Percentiles rank a stretch among this genome's conserved stretches.
phyloP scores from a whole-genome alignment of 2,329 filamentous ascomycete genomes.

The Xylariaceae sp. region DNA sequence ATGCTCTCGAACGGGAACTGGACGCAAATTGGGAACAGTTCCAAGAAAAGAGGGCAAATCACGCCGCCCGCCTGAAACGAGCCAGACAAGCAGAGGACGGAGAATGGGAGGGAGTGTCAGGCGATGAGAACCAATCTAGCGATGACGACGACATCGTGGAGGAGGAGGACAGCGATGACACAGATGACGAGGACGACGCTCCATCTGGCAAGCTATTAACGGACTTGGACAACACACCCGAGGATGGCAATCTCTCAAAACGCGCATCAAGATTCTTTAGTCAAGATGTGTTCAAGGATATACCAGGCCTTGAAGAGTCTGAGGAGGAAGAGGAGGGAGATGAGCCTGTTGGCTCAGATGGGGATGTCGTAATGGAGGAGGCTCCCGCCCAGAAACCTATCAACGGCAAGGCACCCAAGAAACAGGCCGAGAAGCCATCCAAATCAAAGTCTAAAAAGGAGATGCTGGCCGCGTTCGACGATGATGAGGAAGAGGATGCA shows the following conservation, averaged over 20 bases:
- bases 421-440: slow-evolving; percentile 24
- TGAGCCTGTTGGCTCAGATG: slow-evolving; percentile 5
- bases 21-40: slow-evolving; percentile 87
- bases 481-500: slow-evolving; percentile 50
- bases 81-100: slow-evolving; percentile 79
- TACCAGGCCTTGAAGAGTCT: slow-evolving; percentile 63
- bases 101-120: slow-evolving; percentile 89
- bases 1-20: slow-evolving; percentile 78
- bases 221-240: slow-evolving; percentile 56
- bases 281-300: slow-evolving; percentile 88
- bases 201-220: slow-evolving; percentile 55
- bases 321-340: slow-evolving; percentile 32
- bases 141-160: slow-evolving; percentile 57
- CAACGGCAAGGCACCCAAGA: background rate
- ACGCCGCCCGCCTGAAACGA: slow-evolving; percentile 88
- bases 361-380: slow-evolving; percentile 28
- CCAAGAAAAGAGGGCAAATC: slow-evolving; percentile 64
- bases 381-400: slow-evolving; percentile 19
- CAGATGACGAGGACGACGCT: slow-evolving; percentile 51
- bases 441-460: slow-evolving; percentile 22
- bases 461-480: slow-evolving; percentile 23
- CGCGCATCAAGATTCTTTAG: slow-evolving; percentile 87
- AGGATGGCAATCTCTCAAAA: slow-evolving; percentile 66
- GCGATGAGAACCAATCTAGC: slow-evolving; percentile 55
- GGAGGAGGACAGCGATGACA: slow-evolving; percentile 62